phyloP scores from a whole-genome alignment of 2,329 filamentous ascomycete species.

The Sclerotinia borealis region DNA sequence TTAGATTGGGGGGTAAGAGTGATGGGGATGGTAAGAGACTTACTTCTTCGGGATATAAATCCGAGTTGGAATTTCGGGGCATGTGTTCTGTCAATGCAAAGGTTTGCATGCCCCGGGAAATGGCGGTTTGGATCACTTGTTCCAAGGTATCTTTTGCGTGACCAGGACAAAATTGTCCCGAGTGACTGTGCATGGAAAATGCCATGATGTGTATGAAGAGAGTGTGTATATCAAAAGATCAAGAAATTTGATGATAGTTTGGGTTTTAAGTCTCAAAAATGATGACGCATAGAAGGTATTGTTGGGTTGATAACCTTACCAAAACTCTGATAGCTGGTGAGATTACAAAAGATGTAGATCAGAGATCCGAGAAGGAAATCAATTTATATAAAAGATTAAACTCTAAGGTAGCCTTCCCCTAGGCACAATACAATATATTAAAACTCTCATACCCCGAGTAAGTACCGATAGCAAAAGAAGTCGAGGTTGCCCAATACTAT shows the following conservation, averaged over 20 bases:
- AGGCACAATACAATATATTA: background rate
- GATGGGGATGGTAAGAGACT: constrained; percentile 37
- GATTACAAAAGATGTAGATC: background rate
- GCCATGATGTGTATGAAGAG: constrained; percentile 56
- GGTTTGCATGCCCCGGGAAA: constrained; percentile 69
- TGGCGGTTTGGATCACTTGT: constrained; percentile 73
- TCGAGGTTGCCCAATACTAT: background rate
- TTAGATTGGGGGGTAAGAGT: constrained; percentile 16
- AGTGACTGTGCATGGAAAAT: constrained; percentile 97
- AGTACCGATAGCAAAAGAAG: background rate
- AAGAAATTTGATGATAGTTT: background rate
- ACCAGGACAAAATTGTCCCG: constrained; percentile 88
- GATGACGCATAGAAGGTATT: background rate
- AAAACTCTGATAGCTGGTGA: background rate
- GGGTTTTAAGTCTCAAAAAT: background rate
- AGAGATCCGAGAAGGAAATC: background rate
- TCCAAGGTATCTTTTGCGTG: constrained; percentile 85
- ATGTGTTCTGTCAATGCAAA: constrained; percentile 95
- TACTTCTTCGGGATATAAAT: constrained; percentile 92
- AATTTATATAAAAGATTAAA: background rate
- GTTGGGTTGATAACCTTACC: too few species aligned
- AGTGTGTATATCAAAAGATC: background rate
- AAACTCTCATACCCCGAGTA: background rate
- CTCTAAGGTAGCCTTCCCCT: background rate
- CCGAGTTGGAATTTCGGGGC: constrained; percentile 64